Percentiles rank a stretch among this genome's conserved stretches.
phyloP scores from a whole-genome alignment of 768 basidiomycete species.

The Lentinula raphanica region DNA sequence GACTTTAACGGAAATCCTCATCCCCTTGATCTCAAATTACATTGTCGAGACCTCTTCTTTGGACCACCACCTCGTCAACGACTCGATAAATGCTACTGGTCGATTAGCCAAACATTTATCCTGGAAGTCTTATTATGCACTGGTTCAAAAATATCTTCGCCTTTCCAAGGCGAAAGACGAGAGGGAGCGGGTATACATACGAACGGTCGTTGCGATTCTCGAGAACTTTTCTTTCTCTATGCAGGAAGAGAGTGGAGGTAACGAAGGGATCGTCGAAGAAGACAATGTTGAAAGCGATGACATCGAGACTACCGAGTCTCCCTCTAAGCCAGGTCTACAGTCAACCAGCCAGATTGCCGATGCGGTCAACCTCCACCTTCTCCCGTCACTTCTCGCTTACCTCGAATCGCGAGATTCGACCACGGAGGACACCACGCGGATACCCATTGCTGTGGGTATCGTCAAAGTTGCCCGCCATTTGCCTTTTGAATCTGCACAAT shows the following conservation, averaged over 20 bases:
- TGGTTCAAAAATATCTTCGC: constrained; percentile 79
- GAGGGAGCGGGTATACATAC: constrained; percentile 76
- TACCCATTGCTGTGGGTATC: constrained; percentile 85
- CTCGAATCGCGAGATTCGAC: constrained; percentile 76
- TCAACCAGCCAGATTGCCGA: constrained; percentile 52
- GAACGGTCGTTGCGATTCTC: constrained; percentile 76
- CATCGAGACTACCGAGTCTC: constrained; percentile 8
- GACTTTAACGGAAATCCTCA: constrained; percentile 74
- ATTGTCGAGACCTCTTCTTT: constrained; percentile 54
- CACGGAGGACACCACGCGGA: constrained; percentile 78
- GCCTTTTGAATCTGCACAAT: constrained; percentile 54
- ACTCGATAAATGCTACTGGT: constrained; percentile 78
- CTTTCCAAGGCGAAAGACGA: constrained; percentile 61
- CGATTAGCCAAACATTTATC: constrained; percentile 68
- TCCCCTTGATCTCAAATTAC: constrained; percentile 84
- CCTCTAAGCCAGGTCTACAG: constrained; percentile 12
- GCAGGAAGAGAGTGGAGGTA: constrained; percentile 46
- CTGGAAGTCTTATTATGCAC: constrained; percentile 79
- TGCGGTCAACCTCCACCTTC: constrained; percentile 66
- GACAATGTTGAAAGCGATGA: constrained; percentile 24
- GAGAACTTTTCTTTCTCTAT: constrained; percentile 91
- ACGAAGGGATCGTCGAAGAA: constrained; percentile 10
- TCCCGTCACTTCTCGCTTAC: constrained; percentile 76
- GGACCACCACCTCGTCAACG: constrained; percentile 87
- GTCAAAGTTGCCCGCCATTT: constrained; percentile 79